phyloP scores from a whole-genome alignment of 139 green algal species.

The Coelastrella sp. region DNA sequence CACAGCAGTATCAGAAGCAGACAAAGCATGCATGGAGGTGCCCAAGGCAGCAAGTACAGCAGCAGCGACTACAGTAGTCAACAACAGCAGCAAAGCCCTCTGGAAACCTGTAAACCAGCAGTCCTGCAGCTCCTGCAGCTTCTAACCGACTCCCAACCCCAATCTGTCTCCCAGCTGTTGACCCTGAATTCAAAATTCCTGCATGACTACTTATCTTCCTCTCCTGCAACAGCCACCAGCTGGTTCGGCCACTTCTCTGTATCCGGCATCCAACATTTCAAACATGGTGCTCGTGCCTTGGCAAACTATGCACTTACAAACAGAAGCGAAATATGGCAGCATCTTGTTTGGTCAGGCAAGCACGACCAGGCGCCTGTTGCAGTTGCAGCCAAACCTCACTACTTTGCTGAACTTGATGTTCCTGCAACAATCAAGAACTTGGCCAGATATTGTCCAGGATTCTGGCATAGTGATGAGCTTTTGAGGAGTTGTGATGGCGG shows the following conservation, averaged over 20 bases:
- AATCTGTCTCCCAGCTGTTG: constrained; percentile 37
- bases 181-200: constrained; percentile 27
- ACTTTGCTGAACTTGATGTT: constrained; percentile 83
- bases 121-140: constrained; percentile 39
- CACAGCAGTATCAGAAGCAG: background rate
- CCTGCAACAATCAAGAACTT: constrained; percentile 51
- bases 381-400: constrained; percentile 79
- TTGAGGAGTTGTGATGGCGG: constrained; percentile 40
- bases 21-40: background rate
- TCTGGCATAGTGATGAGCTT: constrained; percentile 63
- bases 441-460: constrained; percentile 51
- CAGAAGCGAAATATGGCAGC: constrained; percentile 71
- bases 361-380: constrained; percentile 76
- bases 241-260: constrained; percentile 77
- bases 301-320: constrained; percentile 68
- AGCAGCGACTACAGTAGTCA: background rate
- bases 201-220: constrained; percentile 24
- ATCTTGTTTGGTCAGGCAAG: constrained; percentile 77
- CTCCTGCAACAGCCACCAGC: background rate
- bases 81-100: background rate
- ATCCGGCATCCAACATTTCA: constrained; percentile 64
- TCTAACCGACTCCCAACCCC: constrained; percentile 6
- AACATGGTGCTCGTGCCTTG: constrained; percentile 71
- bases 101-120: constrained; percentile 13
- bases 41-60: background rate